These are phyloP conservation scores for Aspergillus unguis DNA, from an alignment of 2,329 filamentous ascomycete genomes.

Conservation along the genomic window DNA sequence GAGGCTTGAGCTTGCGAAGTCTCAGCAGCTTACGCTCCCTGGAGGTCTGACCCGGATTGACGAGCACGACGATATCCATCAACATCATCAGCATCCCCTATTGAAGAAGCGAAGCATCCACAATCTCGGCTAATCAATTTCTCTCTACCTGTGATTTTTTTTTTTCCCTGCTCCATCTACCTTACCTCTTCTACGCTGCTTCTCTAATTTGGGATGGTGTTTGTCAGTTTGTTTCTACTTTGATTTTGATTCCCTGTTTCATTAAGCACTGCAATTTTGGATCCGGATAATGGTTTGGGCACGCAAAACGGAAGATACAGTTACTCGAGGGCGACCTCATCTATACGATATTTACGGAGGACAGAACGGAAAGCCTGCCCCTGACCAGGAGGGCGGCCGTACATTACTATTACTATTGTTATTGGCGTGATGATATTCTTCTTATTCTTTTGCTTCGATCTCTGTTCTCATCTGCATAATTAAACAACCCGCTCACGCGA, in stretches of 20 bases:
- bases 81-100: conserved; percentile 21
- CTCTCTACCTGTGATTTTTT: background rate
- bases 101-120: conserved; percentile 48
- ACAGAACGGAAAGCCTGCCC: background rate
- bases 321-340: conserved; percentile 21
- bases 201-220: conserved; percentile 11
- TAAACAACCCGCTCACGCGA: conserved; percentile 17
- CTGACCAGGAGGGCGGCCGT: conserved; percentile 5
- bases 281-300: conserved; percentile 2
- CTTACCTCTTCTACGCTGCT: conserved; percentile 16
- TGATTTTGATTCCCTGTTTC: conserved; percentile 16
- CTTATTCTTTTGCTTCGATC: conserved; percentile 3
- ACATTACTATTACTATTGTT: background rate
- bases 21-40: conserved; percentile 35
- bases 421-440: conserved; percentile 6
- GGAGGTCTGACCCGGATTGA: conserved; percentile 45
- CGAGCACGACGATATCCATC: conserved; percentile 41
- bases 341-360: conserved; percentile 10
- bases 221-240: conserved; percentile 13
- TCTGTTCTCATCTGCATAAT: background rate
- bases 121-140: conserved; percentile 31
- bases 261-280: conserved; percentile 9
- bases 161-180: conserved; percentile 7
- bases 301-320: conserved; percentile 14
- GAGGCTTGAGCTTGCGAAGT: conserved; percentile 70